Base-by-base conservation (phyloP, 345 rosid species). In the Limnanthes douglasii region DNA sequence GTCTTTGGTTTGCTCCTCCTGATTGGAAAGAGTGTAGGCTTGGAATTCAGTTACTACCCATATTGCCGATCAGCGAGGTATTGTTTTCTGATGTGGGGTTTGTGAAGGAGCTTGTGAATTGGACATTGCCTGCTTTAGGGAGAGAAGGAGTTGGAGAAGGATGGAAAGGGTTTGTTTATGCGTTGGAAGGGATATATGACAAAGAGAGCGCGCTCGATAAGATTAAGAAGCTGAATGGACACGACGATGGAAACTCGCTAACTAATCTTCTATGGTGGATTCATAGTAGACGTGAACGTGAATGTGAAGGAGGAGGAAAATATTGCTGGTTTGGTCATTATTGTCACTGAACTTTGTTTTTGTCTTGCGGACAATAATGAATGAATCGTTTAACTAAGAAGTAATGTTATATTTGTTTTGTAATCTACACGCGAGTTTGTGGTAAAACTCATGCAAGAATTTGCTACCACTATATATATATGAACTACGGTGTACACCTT, bases 181-280 rank as follows among this genome's bases (percentile, higher is more conserved):
- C 86, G 3, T 60, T 90, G 70, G 81, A 88, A 65, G 92, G 66
- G 9, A 55, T 62, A 7, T 79, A 74, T 16, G 82, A 76, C 37
- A 68, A 56, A 55, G 81, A 61, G 23, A 57, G 59, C 24, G 94
- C 82, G 1, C 37, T 79, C 64, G 64, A 67, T 57, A 84, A 76
- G 68, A 54, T 77, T 5, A 57, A 36, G 36, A 56, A 51, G 26
- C 61, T 88, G 60, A 68, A 52, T 19, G 77, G 73, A 1, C 23
- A 34, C 43, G 86, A 84, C 39, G 86, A 79, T 53, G 95, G 95
- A 15, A 88, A 79, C 54, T 76, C 95, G 13, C 64, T 76, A 4
- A 63, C 61, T 15, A 88, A 84, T 63, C 66, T 88, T 0, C 50
- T 88, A 47, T 88, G 98, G 95, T 88, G 98, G 98, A 56, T 74